A percentile compares a stretch with the other conserved stretches of the same genome.
phyloP scores from a whole-genome alignment of 345 rosid genomes.

The Ailanthus altissimus region DNA sequence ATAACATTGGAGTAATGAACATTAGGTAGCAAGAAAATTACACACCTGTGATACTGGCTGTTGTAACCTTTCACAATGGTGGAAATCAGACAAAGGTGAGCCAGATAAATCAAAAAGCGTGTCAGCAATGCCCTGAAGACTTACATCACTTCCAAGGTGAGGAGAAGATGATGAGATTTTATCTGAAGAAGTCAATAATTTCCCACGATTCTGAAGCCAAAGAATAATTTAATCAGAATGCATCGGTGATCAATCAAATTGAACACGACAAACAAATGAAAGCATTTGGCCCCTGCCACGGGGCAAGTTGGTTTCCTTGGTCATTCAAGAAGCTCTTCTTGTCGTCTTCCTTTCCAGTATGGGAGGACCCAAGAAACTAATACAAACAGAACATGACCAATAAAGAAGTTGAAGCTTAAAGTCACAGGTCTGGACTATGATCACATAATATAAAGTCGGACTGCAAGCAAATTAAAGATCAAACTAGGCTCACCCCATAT shows the following conservation, averaged over 20 bases:
- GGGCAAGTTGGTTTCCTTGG: no score
- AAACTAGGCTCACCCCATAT: not conserved
- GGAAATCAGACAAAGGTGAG: slow-evolving; percentile 83
- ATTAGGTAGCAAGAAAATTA: slow-evolving; percentile 4
- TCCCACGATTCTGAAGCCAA: slow-evolving; percentile 45
- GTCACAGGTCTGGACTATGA: not conserved
- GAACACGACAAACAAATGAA: not conserved
- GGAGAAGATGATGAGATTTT: slow-evolving; percentile 31
- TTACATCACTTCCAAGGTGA: slow-evolving; percentile 51
- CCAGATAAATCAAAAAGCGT: slow-evolving; percentile 50
- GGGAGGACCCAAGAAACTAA: not conserved
- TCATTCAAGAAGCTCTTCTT: no score
- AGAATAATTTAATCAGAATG: slow-evolving; percentile 13
- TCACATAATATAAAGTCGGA: not conserved
- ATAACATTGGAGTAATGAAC: not conserved
- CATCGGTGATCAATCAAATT: not conserved
- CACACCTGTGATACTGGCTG: slow-evolving; percentile 66
- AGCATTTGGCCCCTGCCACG: no score
- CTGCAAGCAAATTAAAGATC: not conserved
- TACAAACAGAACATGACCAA: not conserved
- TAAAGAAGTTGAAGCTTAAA: not conserved
- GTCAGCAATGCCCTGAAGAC: slow-evolving; percentile 42
- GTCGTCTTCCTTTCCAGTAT: no score
- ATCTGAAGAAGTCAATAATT: slow-evolving; percentile 33
- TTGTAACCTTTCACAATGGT: slow-evolving; percentile 62